Evolutionary conservation across 768 basidiomycete genomes (phyloP).

Genomic region (Leucosporidium creatinivorum): DNA sequence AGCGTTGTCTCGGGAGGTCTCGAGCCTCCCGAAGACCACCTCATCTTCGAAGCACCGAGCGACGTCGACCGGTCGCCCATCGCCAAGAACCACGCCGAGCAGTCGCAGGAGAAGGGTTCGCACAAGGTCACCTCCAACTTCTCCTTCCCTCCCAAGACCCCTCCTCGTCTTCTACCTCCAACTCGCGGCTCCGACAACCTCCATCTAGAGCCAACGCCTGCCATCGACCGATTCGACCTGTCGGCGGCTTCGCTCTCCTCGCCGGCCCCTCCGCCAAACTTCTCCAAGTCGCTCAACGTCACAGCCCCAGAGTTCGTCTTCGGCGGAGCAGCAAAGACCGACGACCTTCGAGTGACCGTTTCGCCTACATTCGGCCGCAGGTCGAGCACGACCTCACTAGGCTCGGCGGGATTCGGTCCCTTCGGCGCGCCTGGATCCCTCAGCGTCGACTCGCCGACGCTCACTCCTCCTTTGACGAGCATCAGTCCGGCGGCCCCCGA

Average conservation of each 20-base stretch:
- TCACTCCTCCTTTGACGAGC: not conserved
- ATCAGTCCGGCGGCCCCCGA: not conserved
- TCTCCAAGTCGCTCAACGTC: not conserved
- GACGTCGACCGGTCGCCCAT: not conserved
- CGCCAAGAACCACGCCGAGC: not conserved
- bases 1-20: not conserved
- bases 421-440: slow-evolving; percentile 9
- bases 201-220: not conserved
- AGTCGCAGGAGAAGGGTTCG: not conserved
- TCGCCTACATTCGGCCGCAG: not conserved
- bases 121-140: slow-evolving; percentile 4
- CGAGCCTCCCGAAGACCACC: not conserved
- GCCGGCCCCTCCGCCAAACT: not conserved
- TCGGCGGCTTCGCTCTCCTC: not conserved
- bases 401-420: not conserved
- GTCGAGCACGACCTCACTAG: not conserved
- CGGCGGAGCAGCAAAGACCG: not conserved
- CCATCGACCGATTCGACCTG: not conserved
- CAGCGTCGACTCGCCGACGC: not conserved
- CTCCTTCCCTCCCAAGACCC: not conserved
- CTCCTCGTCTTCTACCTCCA: not conserved
- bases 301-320: slow-evolving; percentile 8
- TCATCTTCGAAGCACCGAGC: slow-evolving; percentile 7
- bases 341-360: not conserved
- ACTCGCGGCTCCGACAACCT: too few species aligned